A percentile compares a stretch with the other conserved stretches of the same genome.
Conservation (phyloP, 768 basidiomycete species). For the Cantharellus cinnabarinus region DNA sequence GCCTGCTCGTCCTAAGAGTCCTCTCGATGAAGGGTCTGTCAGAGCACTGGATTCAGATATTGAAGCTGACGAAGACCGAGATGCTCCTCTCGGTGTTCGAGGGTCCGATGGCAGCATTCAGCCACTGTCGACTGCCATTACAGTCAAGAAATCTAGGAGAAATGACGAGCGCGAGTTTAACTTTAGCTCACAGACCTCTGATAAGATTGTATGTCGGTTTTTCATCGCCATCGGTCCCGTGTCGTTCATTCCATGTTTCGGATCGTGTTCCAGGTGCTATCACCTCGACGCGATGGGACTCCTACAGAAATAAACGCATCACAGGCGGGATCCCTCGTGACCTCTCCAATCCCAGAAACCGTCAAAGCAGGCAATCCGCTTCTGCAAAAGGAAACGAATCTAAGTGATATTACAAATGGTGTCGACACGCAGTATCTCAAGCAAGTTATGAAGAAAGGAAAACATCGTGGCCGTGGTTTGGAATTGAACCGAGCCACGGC, state of each 20-base stretch:
- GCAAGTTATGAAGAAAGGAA: not conserved
- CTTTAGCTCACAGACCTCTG: not conserved
- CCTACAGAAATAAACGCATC: no score
- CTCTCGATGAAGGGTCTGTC: not conserved
- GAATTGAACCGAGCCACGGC: no score
- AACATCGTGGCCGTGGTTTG: no score
- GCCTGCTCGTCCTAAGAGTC: not conserved
- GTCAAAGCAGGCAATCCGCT: not conserved
- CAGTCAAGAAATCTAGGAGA: not conserved
- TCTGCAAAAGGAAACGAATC: not conserved
- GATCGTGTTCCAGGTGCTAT: not conserved
- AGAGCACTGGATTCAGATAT: not conserved
- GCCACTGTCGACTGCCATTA: not conserved
- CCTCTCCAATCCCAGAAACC: no score
- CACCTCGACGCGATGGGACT: no score
- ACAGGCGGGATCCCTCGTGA: no score
- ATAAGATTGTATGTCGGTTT: not conserved
- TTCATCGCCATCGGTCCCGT: not conserved
- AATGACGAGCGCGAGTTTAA: not conserved
- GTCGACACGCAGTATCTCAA: not conserved
- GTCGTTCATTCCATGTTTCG: not conserved
- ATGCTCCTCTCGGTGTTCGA: not conserved
- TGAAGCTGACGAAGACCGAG: not conserved
- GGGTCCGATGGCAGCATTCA: not conserved
- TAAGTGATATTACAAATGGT: not conserved